These are phyloP conservation scores for Clavulina sp. DNA, from an alignment of 768 basidiomycete genomes.

Conservation along the genomic window DNA sequence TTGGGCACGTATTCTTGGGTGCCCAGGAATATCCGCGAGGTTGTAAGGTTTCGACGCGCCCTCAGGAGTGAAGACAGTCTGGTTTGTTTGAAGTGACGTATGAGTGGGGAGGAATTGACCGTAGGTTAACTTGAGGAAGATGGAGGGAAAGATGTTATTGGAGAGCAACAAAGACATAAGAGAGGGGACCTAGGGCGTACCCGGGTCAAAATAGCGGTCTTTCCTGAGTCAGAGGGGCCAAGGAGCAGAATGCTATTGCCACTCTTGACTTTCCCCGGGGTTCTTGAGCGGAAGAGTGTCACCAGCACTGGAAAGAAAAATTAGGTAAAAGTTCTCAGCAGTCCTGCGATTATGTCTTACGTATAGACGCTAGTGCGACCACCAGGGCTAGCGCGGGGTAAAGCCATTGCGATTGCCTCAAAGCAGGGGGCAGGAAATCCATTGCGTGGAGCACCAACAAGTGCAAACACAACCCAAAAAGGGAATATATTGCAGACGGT, in stretches of 20 bases:
- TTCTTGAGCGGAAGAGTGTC: too few relatives aligned
- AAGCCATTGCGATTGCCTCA: too few relatives aligned
- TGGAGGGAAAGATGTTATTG: slow-evolving; percentile 7
- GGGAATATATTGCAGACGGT: too few relatives aligned
- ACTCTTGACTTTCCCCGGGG: too few relatives aligned
- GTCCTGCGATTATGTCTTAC: too few relatives aligned
- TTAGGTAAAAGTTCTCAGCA: too few relatives aligned
- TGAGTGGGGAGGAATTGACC: slow-evolving; percentile 47
- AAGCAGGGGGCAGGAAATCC: too few relatives aligned
- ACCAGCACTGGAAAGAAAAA: too few relatives aligned
- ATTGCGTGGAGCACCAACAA: too few relatives aligned
- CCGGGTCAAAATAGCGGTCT: slow-evolving; percentile 57
- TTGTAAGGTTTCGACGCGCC: slow-evolving; percentile 21
- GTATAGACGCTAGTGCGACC: too few relatives aligned
- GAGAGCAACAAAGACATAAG: neutral
- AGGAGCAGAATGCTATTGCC: slow-evolving; percentile 40
- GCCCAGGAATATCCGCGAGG: slow-evolving; percentile 67
- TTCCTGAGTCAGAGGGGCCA: slow-evolving; percentile 60
- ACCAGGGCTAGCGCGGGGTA: too few relatives aligned
- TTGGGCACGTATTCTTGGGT: slow-evolving; percentile 60
- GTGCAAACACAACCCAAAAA: too few relatives aligned
- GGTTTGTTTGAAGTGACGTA: slow-evolving; percentile 61
- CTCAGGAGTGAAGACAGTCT: slow-evolving; percentile 26
- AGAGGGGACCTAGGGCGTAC: slow-evolving; percentile 32
- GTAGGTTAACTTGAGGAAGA: slow-evolving; percentile 40